Evolutionary conservation across 1,284 basidiomycete genomes (phyloP).

Genomic region (Trametes versicolor): DNA sequence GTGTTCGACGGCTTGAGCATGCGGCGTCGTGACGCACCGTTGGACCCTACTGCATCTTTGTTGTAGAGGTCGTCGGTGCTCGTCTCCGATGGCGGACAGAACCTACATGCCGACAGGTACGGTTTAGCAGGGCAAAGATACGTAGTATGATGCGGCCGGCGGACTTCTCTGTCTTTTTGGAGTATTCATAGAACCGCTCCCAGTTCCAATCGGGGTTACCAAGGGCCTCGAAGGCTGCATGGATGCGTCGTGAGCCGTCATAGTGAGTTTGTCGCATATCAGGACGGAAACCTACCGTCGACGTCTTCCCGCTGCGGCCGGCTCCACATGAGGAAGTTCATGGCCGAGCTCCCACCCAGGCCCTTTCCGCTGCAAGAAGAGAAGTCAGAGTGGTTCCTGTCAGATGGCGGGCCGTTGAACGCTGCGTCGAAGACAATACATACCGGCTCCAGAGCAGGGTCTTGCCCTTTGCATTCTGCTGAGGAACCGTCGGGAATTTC

Average conservation of each 20-base stretch:
- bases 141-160: not conserved
- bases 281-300: constrained; percentile 19
- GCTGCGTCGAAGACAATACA: not conserved
- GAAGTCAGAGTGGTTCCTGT: not conserved
- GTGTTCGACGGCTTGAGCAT: not conserved
- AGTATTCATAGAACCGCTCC: constrained; percentile 35
- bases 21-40: constrained; percentile 3
- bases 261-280: not conserved
- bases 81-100: not conserved
- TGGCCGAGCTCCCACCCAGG: constrained; percentile 33
- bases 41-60: constrained; percentile 16
- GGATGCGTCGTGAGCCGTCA: not conserved
- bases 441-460: constrained; percentile 14
- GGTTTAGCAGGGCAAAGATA: not conserved
- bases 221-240: constrained; percentile 35
- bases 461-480: constrained; percentile 12
- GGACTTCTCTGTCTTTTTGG: constrained; percentile 35
- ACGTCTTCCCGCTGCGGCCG: constrained; percentile 29
- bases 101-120: not conserved
- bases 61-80: constrained; percentile 7
- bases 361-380: constrained; percentile 29
- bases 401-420: not conserved
- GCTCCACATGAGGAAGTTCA: constrained; percentile 31
- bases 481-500: constrained; percentile 27
- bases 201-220: constrained; percentile 45